Conservation (phyloP, 2,329 filamentous ascomycete genomes). For the Byssochlamys sp. region DNA sequence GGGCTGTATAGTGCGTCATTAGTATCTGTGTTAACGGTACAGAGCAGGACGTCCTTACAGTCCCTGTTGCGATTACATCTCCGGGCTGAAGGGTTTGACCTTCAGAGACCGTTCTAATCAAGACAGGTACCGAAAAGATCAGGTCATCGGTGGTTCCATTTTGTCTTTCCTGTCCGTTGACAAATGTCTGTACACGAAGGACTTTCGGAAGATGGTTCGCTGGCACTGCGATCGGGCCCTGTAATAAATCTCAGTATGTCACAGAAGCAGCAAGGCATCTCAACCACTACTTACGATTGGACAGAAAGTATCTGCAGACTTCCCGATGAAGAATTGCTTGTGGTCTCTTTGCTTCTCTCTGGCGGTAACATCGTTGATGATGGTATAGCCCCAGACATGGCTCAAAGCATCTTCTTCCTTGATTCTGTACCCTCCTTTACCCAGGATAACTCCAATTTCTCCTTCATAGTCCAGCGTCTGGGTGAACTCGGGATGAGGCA, state of each 20-base stretch:
- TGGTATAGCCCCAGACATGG: constrained; percentile 49
- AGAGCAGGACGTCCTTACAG: constrained; percentile 12
- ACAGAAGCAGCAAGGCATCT: neutral
- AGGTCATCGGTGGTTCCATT: constrained; percentile 40
- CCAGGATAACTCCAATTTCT: constrained; percentile 49
- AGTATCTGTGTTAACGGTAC: no score
- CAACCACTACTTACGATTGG: neutral
- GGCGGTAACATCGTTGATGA: constrained; percentile 49
- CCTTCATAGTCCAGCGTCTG: constrained; percentile 47
- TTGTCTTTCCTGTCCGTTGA: constrained; percentile 46
- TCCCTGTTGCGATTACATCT: constrained; percentile 44
- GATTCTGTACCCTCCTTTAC: constrained; percentile 34
- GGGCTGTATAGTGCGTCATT: constrained; percentile 7
- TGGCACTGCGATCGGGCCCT: constrained; percentile 46
- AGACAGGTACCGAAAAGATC: constrained; percentile 40
- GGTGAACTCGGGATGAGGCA: constrained; percentile 40
- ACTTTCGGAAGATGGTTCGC: constrained; percentile 35
- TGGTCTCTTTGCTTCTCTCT: constrained; percentile 48
- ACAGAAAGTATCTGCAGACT: constrained; percentile 28
- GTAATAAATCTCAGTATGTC: constrained; percentile 17
- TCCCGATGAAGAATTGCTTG: constrained; percentile 53
- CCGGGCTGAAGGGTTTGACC: constrained; percentile 44
- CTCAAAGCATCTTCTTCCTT: constrained; percentile 29
- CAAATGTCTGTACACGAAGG: constrained; percentile 35
- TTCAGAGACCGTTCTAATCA: constrained; percentile 40